These are phyloP conservation scores for Tuber indicum DNA, from an alignment of 495 filamentous ascomycete genomes.

Conservation along the genomic window DNA sequence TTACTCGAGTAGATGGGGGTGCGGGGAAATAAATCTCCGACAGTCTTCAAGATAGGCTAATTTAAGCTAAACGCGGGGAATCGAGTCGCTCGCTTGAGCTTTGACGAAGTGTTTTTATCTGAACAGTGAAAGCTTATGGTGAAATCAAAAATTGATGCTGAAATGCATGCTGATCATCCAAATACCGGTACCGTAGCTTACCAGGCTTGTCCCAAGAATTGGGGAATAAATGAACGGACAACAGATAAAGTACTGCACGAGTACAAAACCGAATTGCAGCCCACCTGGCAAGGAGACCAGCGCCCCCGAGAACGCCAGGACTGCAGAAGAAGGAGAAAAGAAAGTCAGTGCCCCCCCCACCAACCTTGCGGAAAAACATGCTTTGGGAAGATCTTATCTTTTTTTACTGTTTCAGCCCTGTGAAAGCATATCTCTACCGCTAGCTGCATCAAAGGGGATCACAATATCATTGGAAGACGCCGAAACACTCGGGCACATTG, in stretches of 20 bases:
- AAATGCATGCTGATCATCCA: background rate
- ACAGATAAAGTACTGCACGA: background rate
- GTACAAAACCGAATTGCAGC: background rate
- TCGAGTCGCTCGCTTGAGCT: background rate
- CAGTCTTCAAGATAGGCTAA: background rate
- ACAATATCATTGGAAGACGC: background rate
- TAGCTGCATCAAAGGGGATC: background rate
- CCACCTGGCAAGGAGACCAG: background rate
- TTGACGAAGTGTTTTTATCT: background rate
- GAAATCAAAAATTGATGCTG: background rate
- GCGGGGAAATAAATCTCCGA: background rate
- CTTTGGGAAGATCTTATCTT: background rate
- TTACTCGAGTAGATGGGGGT: background rate
- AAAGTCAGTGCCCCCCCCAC: background rate
- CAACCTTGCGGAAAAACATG: background rate
- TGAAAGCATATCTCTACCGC: background rate
- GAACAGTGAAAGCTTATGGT: background rate
- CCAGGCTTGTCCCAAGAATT: background rate
- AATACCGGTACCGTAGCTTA: too few relatives aligned
- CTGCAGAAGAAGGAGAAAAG: background rate
- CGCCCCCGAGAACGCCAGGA: background rate
- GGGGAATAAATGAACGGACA: background rate
- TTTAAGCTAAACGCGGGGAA: background rate
- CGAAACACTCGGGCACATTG: background rate
- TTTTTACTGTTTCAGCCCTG: background rate